Evolutionary conservation across 2,329 filamentous ascomycete genomes (phyloP), one percentile per base, ranked within the genome.

Genomic region (Zymoseptoria brevis): DNA sequence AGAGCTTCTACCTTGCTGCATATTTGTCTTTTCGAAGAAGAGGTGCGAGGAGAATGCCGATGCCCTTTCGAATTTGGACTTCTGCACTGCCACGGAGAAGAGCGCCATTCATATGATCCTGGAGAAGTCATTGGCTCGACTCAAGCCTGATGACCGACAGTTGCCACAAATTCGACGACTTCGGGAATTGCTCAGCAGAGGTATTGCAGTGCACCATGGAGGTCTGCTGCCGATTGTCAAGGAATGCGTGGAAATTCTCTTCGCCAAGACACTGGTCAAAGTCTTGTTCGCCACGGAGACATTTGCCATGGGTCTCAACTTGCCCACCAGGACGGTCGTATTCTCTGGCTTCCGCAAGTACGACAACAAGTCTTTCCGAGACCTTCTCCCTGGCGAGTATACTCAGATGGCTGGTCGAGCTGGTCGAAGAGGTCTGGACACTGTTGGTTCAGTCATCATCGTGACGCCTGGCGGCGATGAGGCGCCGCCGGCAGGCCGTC

Each of bases 11-110:
- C 94, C 94, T 0, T 90, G 89, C 8, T 97, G 93, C 73, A 96
- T 99, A 66, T 99, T 99, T 71, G 93, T 99, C 58, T 99, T 99
- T 75, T 99, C 94, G 2, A 99, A 97, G 77, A 96, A 94, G 75
- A 82, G 94, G 56, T 97, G 94, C 69, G 94, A 99, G 74, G 91
- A 97, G 71, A 99, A 97, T 72, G 94, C 94, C 0, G 90, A 96
- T 72, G 93, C 94, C 0, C 80, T 99, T 21, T 93, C 89, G 62
- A 97, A 96, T 70, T 87, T 96, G 66, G 94, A 99, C 71, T 97
- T 96, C 70, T 95, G 89, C 72, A 96, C 88, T 5, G 90, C 92
- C 0, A 83, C 87, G 2, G 94, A 99, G 76, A 97, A 96, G 81
- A 99, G 94, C 68, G 87, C 90, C 52, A 95, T 96, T 59, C 93